A percentile compares a stretch with the other conserved stretches of the same genome.
phyloP scores from a whole-genome alignment of 2,329 filamentous ascomycete species.

The Akanthomyces muscarius region DNA sequence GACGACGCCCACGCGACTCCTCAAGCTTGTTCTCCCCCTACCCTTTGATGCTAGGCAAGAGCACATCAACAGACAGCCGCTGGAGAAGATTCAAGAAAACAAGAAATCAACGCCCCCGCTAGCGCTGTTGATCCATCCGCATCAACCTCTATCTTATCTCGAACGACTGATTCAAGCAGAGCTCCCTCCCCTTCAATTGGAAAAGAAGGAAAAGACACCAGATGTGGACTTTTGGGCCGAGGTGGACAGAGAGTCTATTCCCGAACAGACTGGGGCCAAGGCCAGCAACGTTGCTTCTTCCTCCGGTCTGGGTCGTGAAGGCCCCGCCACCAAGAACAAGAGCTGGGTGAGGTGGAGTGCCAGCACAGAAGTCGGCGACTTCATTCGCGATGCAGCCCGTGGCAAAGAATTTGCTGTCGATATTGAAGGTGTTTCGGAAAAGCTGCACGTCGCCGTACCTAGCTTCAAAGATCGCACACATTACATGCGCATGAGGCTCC shows the following conservation, averaged over 20 bases:
- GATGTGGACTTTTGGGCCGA: constrained; percentile 76
- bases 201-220: constrained; percentile 65
- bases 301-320: constrained; percentile 64
- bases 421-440: constrained; percentile 62
- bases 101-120: constrained; percentile 64
- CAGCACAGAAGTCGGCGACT: constrained; percentile 88
- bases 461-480: constrained; percentile 88
- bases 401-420: constrained; percentile 81
- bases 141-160: constrained; percentile 87
- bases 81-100: constrained; percentile 30
- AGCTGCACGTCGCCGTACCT: constrained; percentile 76
- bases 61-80: constrained; percentile 38
- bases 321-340: constrained; percentile 39
- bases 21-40: constrained; percentile 77
- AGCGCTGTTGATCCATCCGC: constrained; percentile 80
- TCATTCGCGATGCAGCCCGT: constrained; percentile 83
- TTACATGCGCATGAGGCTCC: constrained; percentile 73
- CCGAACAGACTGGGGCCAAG: constrained; percentile 30
- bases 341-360: constrained; percentile 81
- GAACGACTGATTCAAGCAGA: constrained; percentile 87
- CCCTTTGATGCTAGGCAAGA: constrained; percentile 40
- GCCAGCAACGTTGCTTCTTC: constrained; percentile 60
- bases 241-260: constrained; percentile 56
- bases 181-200: constrained; percentile 64
- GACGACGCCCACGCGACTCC: constrained; percentile 73